Base-by-base conservation (phyloP, 768 basidiomycete species). In the Xerocomellus chrysenteron region DNA sequence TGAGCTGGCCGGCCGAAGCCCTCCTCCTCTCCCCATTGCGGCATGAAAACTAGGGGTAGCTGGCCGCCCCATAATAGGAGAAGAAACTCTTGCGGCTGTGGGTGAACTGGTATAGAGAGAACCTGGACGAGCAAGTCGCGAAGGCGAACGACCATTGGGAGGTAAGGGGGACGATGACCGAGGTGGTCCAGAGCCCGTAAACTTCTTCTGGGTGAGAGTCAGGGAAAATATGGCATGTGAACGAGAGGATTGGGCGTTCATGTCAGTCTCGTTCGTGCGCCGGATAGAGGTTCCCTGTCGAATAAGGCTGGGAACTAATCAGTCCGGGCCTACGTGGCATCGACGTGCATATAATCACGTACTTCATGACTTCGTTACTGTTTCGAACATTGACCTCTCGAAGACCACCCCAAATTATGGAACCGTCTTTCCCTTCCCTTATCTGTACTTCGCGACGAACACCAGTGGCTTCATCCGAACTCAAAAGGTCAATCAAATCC, bases 161-260 rank as follows among this genome's bases (percentile, higher is more conserved):
- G 88, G 90, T 13, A 89, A 76, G 1, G 91, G 92, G 21, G 90
- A 90, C 8, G 89, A 80, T 3, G 90, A 89, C 47, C 90, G 83
- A 33, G 88, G 88, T 3, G 79, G 72, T 13, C 83, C 81, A 21
- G 83, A 80, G 26, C 94, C 93, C 36, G 82, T 79, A 68, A 77
- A 92, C 71, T 88, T 94, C 78, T 89, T 92, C 75, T 98, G 96
- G 4, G 86, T 91, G 52, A 99, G 78, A 13, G 93, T 97, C 50
- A 99, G 79, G 39, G 96, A 98, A 75, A 99, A 98, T 73, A 99
- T 98, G 59, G 97, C 97, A 81, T 99, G 97, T 30, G 94, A 97
- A 55, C 97, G 89, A 40, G 96, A 98, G 2, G 92, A 94, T 71
- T 97, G 94, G 26, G 96, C 93, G 71, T 99, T 99, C 96, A 98